Evolutionary conservation across 768 basidiomycete species (phyloP), one percentile per base, ranked within the genome.

Genomic region (Tephrocybe sp.): DNA sequence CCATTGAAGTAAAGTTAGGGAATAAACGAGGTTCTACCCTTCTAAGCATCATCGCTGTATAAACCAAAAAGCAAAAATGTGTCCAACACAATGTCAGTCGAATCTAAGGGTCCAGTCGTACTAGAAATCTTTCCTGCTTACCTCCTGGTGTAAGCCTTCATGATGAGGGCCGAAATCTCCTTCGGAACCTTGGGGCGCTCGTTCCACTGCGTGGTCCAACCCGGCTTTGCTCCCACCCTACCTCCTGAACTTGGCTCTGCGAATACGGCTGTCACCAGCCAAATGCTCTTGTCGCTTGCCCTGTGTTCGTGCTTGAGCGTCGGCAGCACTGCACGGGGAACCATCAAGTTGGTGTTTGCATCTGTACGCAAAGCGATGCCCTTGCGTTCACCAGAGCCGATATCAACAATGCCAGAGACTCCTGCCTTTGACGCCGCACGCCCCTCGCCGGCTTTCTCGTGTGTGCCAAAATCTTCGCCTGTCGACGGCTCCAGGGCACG

Each of bases 281-380:
- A 88, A 7, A 73, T 64, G 54, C 79, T 76, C 23, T 56, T 53
- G 3, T 68, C 69, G 3, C 68, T 62, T n/a, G 64, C 59, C 15
- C 64, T 62, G 51, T 83, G 76, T 36, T 75, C 70, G 2, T 73
- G 81, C 44, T 79, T 54, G 39, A 89, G 73, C 34, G 84, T 85
- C 4, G 86, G 86, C 51, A 88, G 63, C n/a, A 86, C 77, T 30
- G 86, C 83, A 18, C 86, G 72, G 2, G 86, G 74, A 28, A 79
- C 80, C 55, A 89, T 78, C 61, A 89, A 64, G 62, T 87, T 88
- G 28, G 85, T 76, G 66, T 90, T 89, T 28, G 87, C 82, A 62
- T 90, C 87, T 23, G 80, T 81, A 36, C 85, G 73, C 12, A 88
- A 62, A n/a, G 81, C 79, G 48, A 61, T 58, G 2, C 71, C 74